phyloP scores from a whole-genome alignment of 169 alveolate species.

The Besnoitia besnoiti region DNA sequence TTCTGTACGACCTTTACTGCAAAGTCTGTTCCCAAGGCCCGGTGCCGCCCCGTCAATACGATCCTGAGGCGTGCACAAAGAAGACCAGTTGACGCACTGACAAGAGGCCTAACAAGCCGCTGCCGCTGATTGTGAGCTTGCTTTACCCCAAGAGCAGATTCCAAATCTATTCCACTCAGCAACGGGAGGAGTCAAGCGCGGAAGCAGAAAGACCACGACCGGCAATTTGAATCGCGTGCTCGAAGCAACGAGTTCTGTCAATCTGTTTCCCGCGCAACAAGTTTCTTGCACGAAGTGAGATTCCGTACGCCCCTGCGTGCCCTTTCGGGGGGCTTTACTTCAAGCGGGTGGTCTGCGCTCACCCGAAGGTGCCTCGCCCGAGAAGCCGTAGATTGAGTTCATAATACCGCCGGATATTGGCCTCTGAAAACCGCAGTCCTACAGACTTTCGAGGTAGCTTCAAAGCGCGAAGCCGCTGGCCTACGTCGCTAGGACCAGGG shows the following conservation, averaged over 20 bases:
- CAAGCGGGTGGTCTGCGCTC: neutral
- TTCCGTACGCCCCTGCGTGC: neutral
- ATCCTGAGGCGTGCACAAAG: neutral
- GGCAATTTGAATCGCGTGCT: too few species aligned
- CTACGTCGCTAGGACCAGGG: neutral
- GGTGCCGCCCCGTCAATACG: neutral
- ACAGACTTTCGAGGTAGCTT: neutral
- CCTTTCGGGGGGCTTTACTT: neutral
- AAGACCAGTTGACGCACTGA: too few species aligned
- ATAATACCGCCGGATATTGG: neutral
- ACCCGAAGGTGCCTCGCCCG: conserved; percentile 24
- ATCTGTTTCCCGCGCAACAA: too few species aligned
- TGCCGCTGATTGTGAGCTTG: too few species aligned
- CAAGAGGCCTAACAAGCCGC: too few species aligned
- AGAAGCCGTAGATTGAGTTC: neutral
- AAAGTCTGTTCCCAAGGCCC: neutral
- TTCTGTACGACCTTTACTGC: neutral
- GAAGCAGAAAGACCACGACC: too few species aligned
- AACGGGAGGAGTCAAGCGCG: too few species aligned
- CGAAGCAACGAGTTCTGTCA: too few species aligned
- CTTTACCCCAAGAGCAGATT: too few species aligned
- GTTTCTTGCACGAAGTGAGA: too few species aligned
- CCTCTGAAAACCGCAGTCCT: neutral
- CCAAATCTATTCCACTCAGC: too few species aligned
- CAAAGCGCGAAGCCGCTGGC: neutral